These are phyloP conservation scores for Colletotrichum echinochloae DNA, from an alignment of 2,329 filamentous ascomycete genomes.

Conservation along the genomic window DNA sequence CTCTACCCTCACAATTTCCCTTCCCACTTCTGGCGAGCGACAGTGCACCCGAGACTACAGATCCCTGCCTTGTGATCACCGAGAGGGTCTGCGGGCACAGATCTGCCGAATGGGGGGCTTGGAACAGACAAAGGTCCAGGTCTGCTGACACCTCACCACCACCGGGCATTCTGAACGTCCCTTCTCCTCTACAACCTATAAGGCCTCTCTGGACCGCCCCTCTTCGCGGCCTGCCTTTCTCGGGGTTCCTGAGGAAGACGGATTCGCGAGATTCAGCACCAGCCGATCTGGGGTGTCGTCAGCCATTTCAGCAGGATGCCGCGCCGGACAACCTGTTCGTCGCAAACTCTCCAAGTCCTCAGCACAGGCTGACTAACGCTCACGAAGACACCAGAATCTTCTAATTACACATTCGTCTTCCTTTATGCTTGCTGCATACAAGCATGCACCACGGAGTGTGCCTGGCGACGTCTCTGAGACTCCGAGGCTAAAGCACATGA, in stretches of 20 bases:
- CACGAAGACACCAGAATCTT: constrained; percentile 1
- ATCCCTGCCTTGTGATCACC: constrained; percentile 19
- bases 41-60: neutral
- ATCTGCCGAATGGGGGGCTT: constrained; percentile 30
- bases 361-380: neutral
- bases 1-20: neutral
- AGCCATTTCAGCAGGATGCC: neutral
- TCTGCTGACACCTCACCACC: constrained; percentile 33
- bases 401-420: neutral
- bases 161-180: neutral
- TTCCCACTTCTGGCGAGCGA: neutral
- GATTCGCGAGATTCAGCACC: neutral
- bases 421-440: neutral
- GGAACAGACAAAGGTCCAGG: constrained; percentile 26
- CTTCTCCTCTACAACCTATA: neutral
- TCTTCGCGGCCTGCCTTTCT: neutral
- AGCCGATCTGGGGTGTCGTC: neutral
- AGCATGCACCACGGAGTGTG: neutral
- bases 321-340: constrained; percentile 5
- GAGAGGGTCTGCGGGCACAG: constrained; percentile 23
- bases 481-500: neutral
- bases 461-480: neutral
- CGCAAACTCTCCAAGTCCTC: constrained; percentile 31
- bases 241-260: neutral
- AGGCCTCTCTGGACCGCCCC: neutral